These are phyloP conservation scores for Calonectria multiphialidica DNA, from an alignment of 2,329 filamentous ascomycete species.

Conservation along the genomic window DNA sequence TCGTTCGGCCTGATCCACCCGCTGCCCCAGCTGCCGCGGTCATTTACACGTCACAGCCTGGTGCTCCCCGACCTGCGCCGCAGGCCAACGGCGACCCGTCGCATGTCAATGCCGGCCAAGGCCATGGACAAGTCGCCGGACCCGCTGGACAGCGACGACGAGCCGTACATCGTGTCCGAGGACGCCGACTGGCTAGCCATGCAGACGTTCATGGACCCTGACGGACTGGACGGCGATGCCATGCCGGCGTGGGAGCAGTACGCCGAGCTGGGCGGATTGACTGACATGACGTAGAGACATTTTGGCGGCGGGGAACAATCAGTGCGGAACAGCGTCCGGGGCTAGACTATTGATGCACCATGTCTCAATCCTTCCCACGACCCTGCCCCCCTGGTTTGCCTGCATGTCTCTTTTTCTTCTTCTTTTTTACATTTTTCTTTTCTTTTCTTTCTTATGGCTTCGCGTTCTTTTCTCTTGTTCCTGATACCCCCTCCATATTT, in stretches of 20 bases:
- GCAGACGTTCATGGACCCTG: conserved; percentile 50
- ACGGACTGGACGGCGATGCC: conserved; percentile 36
- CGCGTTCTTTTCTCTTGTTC: conserved; percentile 21
- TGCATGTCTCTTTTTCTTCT: background rate
- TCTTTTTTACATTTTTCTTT: background rate
- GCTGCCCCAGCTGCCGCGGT: conserved; percentile 8
- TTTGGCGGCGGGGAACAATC: background rate
- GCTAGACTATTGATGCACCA: background rate
- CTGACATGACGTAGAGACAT: conserved; percentile 46
- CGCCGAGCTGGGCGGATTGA: conserved; percentile 59
- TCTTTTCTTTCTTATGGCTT: conserved; percentile 1
- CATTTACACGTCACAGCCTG: conserved; percentile 39
- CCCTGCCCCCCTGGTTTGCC: too few species aligned
- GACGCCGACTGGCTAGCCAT: conserved; percentile 53
- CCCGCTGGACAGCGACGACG: conserved; percentile 36
- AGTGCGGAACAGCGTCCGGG: background rate
- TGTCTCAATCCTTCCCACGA: background rate
- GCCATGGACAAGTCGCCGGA: background rate
- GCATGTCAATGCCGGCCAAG: conserved; percentile 7
- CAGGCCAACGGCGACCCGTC: background rate
- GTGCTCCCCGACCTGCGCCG: conserved; percentile 37
- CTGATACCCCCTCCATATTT: conserved; percentile 42
- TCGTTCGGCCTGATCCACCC: conserved; percentile 11
- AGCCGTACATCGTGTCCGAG: conserved; percentile 44
- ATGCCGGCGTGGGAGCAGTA: conserved; percentile 61